Evolutionary conservation across 768 basidiomycete genomes (phyloP), one percentile per base, ranked within the genome.

Genomic region (Hortiboletus campestris): DNA sequence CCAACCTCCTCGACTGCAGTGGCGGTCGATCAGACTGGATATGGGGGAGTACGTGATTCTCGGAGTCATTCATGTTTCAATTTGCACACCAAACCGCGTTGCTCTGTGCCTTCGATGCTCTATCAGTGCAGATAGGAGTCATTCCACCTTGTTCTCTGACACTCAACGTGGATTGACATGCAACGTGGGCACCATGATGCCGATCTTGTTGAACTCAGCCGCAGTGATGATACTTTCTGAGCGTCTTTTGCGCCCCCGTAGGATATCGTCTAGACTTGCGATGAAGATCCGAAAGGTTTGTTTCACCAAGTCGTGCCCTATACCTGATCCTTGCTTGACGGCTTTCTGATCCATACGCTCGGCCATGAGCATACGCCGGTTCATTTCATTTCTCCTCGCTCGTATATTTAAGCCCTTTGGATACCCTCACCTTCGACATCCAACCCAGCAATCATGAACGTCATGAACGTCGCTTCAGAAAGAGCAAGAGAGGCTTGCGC

Each of bases 401-500:
- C n/a, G 28, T 25, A 48, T 69, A 68, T 67, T 65, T 68, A 68
- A 63, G 42, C 48, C 17, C 29, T 22, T 8, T 34, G 14, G 14
- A 13, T 46, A 0, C 17, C 38, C 28, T 57, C 46, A 42, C 17
- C 36, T 44, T 32, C 32, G 41, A 42, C 47, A 46, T 40, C 31
- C 51, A 48, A 52, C 49, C 22, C 43, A 43, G 25, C 50, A 53
- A 48, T 28, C 36, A 69, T 68, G 67, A 68, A 46, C 57, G 38
- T 22, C 36, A 69, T 68, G 67, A 68, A 46, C 59, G 38, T 10
- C 25, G 29, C 39, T 9, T 1, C 56, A 39, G 60, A 63, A 32
- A 69, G 68, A 65, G 67, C 67, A 13, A 65, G 50, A 52, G 63
- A 60, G 39, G 67, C 67, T n/a, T 68, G 67, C 56, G 51, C 54